Evolutionary conservation across 2,329 filamentous ascomycete genomes (phyloP), one percentile per base, ranked within the genome.

Genomic region (Xylaria digitata): DNA sequence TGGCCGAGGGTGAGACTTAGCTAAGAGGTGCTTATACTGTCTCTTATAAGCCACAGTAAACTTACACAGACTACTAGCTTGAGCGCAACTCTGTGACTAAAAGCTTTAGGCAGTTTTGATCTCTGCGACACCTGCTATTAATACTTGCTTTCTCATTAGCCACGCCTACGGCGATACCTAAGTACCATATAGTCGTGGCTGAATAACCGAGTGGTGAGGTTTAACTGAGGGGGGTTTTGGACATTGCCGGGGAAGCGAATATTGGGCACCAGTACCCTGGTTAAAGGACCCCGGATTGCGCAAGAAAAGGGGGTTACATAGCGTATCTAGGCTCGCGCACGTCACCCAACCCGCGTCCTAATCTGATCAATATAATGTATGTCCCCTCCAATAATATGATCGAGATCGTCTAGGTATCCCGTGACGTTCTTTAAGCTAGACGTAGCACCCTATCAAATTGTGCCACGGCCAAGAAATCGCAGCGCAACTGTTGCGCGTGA

Each of bases 301-400:
- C 5, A 57, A 57, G 46, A 61, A 45, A 61, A 48, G 34, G 48
- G 65, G 65, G 65, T 67, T 62, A 58, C 65, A 67, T 67, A 21
- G 55, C 60, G 23, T 63, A 23, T 32, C 21, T 59, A 57, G 55
- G 46, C 30, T 13, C 52, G 52, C 61, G 61, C 57, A 50, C 62
- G 62, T 64, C 53, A 67, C 52, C 42, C 46, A 43, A 58, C 57
- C 46, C 65, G 56, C 65, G 65, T 42, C 61, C 52, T 61, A 32
- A 9, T 17, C 48, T 30, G 42, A 37, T 48, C 56, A 57, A 65
- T 62, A 62, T 50, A 9, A 32, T 61, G 37, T 37, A 49, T 21
- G 9, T 59, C 11, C 2, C 54, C 46, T 58, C 65, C 61, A 67
- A 65, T 67, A 26, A 61, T 46, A 54, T 34, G 58, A 42, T 3